phyloP scores from a whole-genome alignment of 306 rosid species.

The Quercus alba region DNA sequence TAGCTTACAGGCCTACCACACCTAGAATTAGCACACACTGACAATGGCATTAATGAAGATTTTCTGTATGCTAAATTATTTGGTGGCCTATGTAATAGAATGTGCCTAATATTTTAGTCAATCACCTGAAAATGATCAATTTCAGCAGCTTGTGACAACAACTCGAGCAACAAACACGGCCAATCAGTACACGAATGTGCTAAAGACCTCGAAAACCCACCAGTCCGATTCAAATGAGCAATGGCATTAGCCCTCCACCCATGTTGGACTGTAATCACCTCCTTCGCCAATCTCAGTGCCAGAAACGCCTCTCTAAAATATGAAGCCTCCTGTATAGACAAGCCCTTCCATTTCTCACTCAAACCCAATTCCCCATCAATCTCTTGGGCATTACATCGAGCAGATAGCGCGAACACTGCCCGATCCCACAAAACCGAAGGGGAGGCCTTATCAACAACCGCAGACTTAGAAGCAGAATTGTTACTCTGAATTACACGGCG shows the following conservation, averaged over 20 bases:
- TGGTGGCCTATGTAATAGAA: neutral
- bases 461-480: conserved; percentile 19
- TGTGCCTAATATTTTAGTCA: neutral
- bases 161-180: conserved; percentile 85
- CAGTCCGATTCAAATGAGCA: conserved; percentile 56
- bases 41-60: no score
- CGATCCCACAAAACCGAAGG: conserved; percentile 70
- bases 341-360: conserved; percentile 34
- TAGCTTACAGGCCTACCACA: neutral
- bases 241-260: conserved; percentile 75
- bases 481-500: conserved; percentile 34
- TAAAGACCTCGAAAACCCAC: conserved; percentile 64
- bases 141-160: conserved; percentile 90
- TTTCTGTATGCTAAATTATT: neutral
- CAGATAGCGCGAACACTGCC: conserved; percentile 51
- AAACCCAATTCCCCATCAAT: conserved; percentile 48
- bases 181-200: conserved; percentile 80
- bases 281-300: conserved; percentile 75
- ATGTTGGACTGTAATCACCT: conserved; percentile 60
- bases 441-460: conserved; percentile 31
- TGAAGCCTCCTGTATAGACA: conserved; percentile 70
- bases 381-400: conserved; percentile 51
- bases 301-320: conserved; percentile 65
- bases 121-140: conserved; percentile 85
- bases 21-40: neutral